Percentiles rank a stretch among this genome's conserved stretches.
These are phyloP conservation scores for Dysphania ambrosioides DNA, from an alignment of 148 eudicot genomes.

Conservation along the genomic window DNA sequence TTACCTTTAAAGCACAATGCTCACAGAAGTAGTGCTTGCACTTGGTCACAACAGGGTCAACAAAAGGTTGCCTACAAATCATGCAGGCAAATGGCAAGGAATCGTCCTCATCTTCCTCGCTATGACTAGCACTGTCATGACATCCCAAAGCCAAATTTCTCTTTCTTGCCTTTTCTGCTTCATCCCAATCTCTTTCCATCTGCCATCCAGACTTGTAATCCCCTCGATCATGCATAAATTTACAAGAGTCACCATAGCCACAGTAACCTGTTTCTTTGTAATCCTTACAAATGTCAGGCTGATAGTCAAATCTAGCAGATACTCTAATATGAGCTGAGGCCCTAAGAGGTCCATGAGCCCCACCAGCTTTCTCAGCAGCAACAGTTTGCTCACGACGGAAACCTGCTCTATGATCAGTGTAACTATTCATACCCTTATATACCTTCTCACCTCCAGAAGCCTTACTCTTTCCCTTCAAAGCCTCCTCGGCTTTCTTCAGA, in stretches of 20 bases:
- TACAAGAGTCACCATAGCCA: slow-evolving; percentile 98
- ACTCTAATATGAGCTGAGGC: slow-evolving; percentile 95
- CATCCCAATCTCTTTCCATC: slow-evolving; percentile 92
- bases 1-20: slow-evolving; percentile 85
- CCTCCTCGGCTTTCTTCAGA: slow-evolving; percentile 74
- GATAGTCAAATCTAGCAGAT: slow-evolving; percentile 90
- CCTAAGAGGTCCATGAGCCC: slow-evolving; percentile 91
- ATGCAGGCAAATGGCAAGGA: slow-evolving; percentile 80
- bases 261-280: slow-evolving; percentile 93
- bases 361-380: slow-evolving; percentile 86
- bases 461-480: slow-evolving; percentile 60
- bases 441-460: slow-evolving; percentile 52
- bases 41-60: slow-evolving; percentile 80
- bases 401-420: slow-evolving; percentile 92
- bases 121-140: slow-evolving; percentile 35
- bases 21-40: slow-evolving; percentile 94
- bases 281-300: slow-evolving; percentile 93
- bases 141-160: slow-evolving; percentile 70
- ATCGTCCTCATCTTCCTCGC: slow-evolving; percentile 67
- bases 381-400: slow-evolving; percentile 88
- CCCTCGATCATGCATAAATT: slow-evolving; percentile 95
- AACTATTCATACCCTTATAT: slow-evolving; percentile 78
- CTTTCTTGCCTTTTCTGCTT: slow-evolving; percentile 68
- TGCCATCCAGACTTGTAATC: slow-evolving; percentile 98
- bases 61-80: slow-evolving; percentile 79